Conservation (phyloP, 345 rosid genomes). For the Psidium guajava region DNA sequence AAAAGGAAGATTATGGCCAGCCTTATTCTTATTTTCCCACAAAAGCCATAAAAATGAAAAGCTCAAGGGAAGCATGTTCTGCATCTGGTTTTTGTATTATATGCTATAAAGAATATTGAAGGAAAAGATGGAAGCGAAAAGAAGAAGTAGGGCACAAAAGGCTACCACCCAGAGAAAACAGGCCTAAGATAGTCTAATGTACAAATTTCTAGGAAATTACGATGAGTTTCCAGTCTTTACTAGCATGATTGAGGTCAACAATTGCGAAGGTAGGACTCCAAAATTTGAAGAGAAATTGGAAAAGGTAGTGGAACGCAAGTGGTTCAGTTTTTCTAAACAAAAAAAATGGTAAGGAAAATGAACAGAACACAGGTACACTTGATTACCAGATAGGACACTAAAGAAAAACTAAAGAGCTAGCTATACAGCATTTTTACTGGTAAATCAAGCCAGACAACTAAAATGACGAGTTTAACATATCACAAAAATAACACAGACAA, state of each 20-base stretch:
- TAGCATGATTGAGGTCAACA: background rate
- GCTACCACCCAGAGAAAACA: background rate
- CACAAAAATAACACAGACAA: slow-evolving; percentile 24
- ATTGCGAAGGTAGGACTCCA: background rate
- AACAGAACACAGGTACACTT: background rate
- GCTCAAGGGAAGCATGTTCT: background rate
- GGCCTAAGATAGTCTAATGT: background rate
- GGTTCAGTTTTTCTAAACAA: background rate
- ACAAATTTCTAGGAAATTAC: background rate
- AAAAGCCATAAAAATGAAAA: background rate
- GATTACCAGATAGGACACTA: background rate
- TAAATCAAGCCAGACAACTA: background rate
- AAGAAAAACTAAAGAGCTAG: background rate
- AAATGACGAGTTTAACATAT: background rate
- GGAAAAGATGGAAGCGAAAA: background rate
- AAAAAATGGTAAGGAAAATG: background rate
- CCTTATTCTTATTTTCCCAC: background rate
- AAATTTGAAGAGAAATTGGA: background rate
- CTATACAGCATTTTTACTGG: background rate
- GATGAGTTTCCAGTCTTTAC: background rate
- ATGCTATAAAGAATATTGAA: background rate
- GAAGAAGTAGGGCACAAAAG: background rate
- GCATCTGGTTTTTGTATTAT: background rate
- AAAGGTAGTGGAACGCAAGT: background rate
- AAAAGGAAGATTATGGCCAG: background rate